Conservation (phyloP, 2,329 filamentous ascomycete genomes). For the Penicillium freii region DNA sequence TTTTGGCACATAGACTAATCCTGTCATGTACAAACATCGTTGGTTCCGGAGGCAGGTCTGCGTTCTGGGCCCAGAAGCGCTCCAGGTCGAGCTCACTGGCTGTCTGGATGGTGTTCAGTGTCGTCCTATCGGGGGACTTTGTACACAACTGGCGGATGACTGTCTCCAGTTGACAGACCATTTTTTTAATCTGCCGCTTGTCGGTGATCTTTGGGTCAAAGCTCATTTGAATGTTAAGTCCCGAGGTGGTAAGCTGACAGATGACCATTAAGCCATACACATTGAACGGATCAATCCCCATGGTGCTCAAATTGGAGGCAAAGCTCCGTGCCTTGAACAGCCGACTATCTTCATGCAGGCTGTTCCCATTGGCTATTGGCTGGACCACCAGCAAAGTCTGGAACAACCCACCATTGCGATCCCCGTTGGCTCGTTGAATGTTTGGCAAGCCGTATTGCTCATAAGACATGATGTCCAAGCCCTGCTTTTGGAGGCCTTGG, state of each 20-base stretch:
- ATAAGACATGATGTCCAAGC: neutral
- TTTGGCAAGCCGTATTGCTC: neutral
- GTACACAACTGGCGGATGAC: neutral
- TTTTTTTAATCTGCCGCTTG: neutral
- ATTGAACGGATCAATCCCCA: neutral
- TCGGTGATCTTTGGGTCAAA: neutral
- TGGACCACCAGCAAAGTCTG: neutral
- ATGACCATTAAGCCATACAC: neutral
- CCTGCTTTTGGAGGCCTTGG: neutral
- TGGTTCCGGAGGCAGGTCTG: neutral
- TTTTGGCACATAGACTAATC: neutral
- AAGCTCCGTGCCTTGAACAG: neutral
- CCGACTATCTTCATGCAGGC: neutral
- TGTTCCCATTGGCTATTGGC: neutral
- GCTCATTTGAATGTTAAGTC: neutral
- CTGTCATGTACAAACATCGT: neutral
- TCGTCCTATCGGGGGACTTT: neutral
- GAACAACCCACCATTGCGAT: neutral
- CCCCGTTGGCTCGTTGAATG: neutral
- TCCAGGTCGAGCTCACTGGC: neutral
- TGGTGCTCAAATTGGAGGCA: neutral
- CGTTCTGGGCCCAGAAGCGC: neutral
- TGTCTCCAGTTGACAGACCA: neutral
- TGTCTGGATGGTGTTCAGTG: neutral
- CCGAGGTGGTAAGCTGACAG: neutral